A percentile compares a stretch with the other conserved stretches of the same genome.
Evolutionary conservation across 148 eudicot species (phyloP).

Genomic region (Rhododendron kiyosumense): DNA sequence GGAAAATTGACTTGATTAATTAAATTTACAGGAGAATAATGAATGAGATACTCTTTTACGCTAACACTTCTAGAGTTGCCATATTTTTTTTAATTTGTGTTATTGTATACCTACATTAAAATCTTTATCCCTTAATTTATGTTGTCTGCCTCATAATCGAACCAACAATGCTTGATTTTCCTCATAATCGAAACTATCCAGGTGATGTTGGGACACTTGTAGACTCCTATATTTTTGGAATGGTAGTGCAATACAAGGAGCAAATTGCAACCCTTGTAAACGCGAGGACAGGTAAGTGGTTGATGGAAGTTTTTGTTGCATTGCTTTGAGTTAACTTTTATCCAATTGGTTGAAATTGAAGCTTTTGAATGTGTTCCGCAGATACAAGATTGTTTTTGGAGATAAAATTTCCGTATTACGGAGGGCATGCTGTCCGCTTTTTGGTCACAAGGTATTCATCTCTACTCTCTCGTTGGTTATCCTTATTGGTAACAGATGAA

Average conservation of each 20-base stretch:
- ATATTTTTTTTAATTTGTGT: background rate
- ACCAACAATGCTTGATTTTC: background rate
- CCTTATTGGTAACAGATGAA: no score
- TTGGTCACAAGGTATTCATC: no score
- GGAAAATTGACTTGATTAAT: background rate
- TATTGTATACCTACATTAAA: background rate
- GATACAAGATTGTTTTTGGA: no score
- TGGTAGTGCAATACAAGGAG: constrained; percentile 83
- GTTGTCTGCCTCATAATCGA: background rate
- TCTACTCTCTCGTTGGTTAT: no score
- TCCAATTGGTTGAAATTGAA: no score
- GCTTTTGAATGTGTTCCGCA: no score
- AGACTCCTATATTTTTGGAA: constrained; percentile 81
- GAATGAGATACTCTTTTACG: background rate
- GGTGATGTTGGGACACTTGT: constrained; percentile 81
- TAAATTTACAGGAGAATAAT: background rate
- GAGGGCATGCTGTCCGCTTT: no score
- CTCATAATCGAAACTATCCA: constrained; percentile 20
- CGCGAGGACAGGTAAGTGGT: constrained; percentile 83
- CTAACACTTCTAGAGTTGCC: background rate
- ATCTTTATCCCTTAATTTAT: background rate
- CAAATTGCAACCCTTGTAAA: constrained; percentile 96
- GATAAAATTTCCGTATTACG: no score
- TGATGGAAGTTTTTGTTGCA: background rate
- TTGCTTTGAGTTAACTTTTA: no score